Conservation (phyloP, 2,329 filamentous ascomycete species). For the Phialophora expanda region DNA sequence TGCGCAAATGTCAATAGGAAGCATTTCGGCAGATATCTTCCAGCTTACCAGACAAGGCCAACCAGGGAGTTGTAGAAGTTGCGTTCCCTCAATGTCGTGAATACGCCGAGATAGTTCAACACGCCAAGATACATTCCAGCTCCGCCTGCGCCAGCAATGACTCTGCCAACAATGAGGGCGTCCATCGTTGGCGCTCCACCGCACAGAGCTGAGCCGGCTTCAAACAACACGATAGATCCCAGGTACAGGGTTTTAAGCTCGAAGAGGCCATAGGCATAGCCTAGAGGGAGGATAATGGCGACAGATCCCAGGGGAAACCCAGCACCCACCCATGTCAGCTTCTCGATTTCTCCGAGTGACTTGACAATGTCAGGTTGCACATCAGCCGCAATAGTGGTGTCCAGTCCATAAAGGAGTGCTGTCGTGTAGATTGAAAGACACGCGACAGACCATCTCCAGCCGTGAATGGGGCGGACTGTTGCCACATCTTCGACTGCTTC, state of each 20-base stretch:
- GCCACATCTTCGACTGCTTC: neutral
- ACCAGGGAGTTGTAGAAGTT: slow-evolving; percentile 45
- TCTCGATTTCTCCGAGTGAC: slow-evolving; percentile 46
- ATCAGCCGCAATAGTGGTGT: slow-evolving; percentile 58
- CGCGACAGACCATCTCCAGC: slow-evolving; percentile 11
- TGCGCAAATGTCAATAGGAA: neutral
- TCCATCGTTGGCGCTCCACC: slow-evolving; percentile 53
- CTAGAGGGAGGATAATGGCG: slow-evolving; percentile 47
- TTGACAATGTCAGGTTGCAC: slow-evolving; percentile 52
- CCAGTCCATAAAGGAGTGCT: slow-evolving; percentile 42
- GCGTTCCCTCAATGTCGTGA: slow-evolving; percentile 38
- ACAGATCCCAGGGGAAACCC: slow-evolving; percentile 53
- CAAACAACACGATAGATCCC: slow-evolving; percentile 41
- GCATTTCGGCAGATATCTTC: neutral
- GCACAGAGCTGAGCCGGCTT: slow-evolving; percentile 47
- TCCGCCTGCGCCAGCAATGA: slow-evolving; percentile 45
- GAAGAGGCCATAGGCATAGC: slow-evolving; percentile 52
- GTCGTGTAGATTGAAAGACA: slow-evolving; percentile 20
- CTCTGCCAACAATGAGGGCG: slow-evolving; percentile 54
- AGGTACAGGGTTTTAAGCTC: slow-evolving; percentile 54
- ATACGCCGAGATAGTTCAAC: slow-evolving; percentile 41
- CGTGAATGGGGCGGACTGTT: slow-evolving; percentile 11
- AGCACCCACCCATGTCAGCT: slow-evolving; percentile 52
- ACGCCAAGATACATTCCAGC: slow-evolving; percentile 41
- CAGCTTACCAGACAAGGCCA: slow-evolving; percentile 43